Evolutionary conservation across 805 yeast species (phyloP), one percentile per base, ranked within the genome.

Genomic region (Ogataea salicorniae): DNA sequence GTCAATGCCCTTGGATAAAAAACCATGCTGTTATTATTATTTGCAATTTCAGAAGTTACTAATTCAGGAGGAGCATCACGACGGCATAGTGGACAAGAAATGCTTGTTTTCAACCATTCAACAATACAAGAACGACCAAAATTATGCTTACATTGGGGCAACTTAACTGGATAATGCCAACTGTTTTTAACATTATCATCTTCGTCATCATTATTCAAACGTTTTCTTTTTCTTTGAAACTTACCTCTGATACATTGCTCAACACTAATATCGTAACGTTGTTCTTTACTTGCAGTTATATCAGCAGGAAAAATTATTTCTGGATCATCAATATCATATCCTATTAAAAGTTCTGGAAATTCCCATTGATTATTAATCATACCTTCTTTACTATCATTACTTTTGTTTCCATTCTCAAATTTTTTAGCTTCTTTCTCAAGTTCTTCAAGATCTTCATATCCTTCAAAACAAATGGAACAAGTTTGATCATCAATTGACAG

Each of bases 71-170:
- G 47, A 4, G 83, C 70, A 14, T 76, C 72, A 15, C 72, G 70
- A 46, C 97, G 79, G 61, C 98, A 91, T 42, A 91, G 67, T 0
- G 98, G 98, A 64, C 97, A 90, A 2, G 89, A 77, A 8, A 79
- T 73, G 55, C 84, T 80, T 37, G 75, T 68, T 50, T 73, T 73
- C 43, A 90, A 75, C 98, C 98, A 91, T 53, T 83, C 85, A 42
- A 71, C 75, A 18, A 89, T 72, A 68, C 98, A 91, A 18, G 79
- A 75, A 52, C 80, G 73, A 8, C 98, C 97, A 68, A 91, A 91
- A 0, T 80, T 62, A 60, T 91, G 98, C 5, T 77, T 77, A 61
- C 98, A 91, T 48, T 66, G 68, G 0, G 95, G 92, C 68, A 91
- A 69, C 52, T 77, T 69, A 1, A 85, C 74, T 0, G 96, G 83